A percentile compares a stretch with the other conserved stretches of the same genome.
Conservation (phyloP, 352 stramenopile genomes). For the Phytophthora nicotianae region DNA sequence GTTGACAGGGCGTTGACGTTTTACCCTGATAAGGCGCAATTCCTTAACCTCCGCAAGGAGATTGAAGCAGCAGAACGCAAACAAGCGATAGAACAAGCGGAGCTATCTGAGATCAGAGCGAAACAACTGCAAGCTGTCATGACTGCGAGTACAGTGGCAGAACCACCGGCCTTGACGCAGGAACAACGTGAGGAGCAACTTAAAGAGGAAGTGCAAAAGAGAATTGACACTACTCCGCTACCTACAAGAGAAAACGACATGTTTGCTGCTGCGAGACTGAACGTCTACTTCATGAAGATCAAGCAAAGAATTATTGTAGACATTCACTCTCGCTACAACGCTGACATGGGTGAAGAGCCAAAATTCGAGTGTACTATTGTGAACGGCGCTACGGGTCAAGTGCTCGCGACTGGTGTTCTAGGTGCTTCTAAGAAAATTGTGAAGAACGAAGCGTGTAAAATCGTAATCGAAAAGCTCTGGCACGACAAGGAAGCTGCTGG, state of each 20-base stretch:
- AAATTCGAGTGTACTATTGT: slow-evolving; percentile 65
- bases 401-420: slow-evolving; percentile 59
- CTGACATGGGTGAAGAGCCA: slow-evolving; percentile 58
- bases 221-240: slow-evolving; percentile 44
- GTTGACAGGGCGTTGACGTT: slow-evolving; percentile 43
- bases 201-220: slow-evolving; percentile 36
- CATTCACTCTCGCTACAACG: slow-evolving; percentile 49
- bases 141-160: slow-evolving; percentile 7
- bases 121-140: slow-evolving; percentile 28
- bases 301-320: slow-evolving; percentile 62
- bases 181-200: slow-evolving; percentile 54
- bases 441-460: slow-evolving; percentile 71
- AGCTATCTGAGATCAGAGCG: slow-evolving; percentile 43
- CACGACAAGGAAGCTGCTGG: slow-evolving; percentile 68
- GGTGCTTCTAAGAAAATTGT: slow-evolving; percentile 67
- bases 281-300: slow-evolving; percentile 73
- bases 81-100: slow-evolving; percentile 26
- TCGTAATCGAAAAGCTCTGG: slow-evolving; percentile 78
- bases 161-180: slow-evolving; percentile 20
- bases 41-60: slow-evolving; percentile 52
- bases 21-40: slow-evolving; percentile 53
- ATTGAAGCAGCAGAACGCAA: slow-evolving; percentile 47
- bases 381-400: slow-evolving; percentile 43
- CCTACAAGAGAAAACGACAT: slow-evolving; percentile 76
- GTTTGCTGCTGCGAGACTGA: slow-evolving; percentile 41